A percentile compares a stretch with the other conserved stretches of the same genome.
Evolutionary conservation across 2,329 filamentous ascomycete genomes (phyloP).

Genomic region (Fusarium siculi): DNA sequence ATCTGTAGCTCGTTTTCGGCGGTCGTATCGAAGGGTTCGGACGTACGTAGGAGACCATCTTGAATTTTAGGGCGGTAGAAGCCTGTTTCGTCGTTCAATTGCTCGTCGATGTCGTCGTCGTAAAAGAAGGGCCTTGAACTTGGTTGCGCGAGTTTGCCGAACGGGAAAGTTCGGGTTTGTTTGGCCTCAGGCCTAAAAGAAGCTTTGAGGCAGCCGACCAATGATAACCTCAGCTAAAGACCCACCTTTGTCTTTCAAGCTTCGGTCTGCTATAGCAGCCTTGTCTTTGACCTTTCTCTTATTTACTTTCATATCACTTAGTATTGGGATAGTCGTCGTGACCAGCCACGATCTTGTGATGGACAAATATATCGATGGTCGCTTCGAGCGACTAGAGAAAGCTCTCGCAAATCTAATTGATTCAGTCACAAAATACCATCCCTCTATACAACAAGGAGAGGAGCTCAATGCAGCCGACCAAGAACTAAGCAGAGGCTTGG

Average conservation of each 20-base stretch:
- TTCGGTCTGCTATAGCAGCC: slow-evolving; percentile 22
- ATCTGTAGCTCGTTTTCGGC: background rate
- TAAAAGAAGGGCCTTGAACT: slow-evolving; percentile 36
- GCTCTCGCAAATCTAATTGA: slow-evolving; percentile 77
- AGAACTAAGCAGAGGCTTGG: slow-evolving; percentile 72
- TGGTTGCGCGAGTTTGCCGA: slow-evolving; percentile 49
- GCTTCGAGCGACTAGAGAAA: slow-evolving; percentile 74
- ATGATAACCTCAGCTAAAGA: background rate
- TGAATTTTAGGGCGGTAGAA: slow-evolving; percentile 48
- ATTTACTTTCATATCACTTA: slow-evolving; percentile 6
- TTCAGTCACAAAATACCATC: slow-evolving; percentile 85
- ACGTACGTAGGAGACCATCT: slow-evolving; percentile 56
- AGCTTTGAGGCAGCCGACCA: slow-evolving; percentile 30
- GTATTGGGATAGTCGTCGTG: background rate
- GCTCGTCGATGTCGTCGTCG: slow-evolving; percentile 47
- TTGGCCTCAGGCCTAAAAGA: slow-evolving; percentile 48
- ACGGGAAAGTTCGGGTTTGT: slow-evolving; percentile 49
- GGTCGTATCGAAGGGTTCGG: background rate
- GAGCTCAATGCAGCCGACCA: slow-evolving; percentile 78
- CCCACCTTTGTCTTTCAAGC: slow-evolving; percentile 38
- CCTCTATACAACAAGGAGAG: slow-evolving; percentile 72
- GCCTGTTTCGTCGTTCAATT: slow-evolving; percentile 51
- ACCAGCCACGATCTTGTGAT: slow-evolving; percentile 51
- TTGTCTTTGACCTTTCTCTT: slow-evolving; percentile 13
- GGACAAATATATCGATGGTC: slow-evolving; percentile 70